phyloP scores from a whole-genome alignment of 2,329 filamentous ascomycete species.

The Epichloe aotearoae region DNA sequence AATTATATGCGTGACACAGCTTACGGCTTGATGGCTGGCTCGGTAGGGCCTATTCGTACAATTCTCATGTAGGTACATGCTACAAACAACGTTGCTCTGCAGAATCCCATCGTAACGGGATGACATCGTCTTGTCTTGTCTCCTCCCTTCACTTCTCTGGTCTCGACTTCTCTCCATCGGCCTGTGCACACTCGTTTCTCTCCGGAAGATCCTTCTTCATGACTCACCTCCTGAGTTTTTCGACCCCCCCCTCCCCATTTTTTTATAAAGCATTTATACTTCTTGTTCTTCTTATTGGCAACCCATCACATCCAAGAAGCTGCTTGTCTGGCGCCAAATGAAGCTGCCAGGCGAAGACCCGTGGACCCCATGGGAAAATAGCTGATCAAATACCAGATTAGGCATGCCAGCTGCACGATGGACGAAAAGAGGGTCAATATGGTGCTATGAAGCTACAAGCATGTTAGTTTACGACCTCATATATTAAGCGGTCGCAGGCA shows the following conservation, averaged over 20 bases:
- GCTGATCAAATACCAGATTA: conserved; percentile 89
- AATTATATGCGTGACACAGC: not conserved
- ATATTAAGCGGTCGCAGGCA: not conserved
- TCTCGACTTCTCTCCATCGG: not conserved
- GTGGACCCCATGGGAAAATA: conserved; percentile 97
- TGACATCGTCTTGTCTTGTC: not conserved
- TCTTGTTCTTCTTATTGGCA: not conserved
- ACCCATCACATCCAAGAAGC: conserved; percentile 71
- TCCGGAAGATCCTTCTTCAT: not conserved
- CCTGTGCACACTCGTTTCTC: not conserved
- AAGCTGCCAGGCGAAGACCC: conserved; percentile 73
- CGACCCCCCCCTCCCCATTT: too few species aligned
- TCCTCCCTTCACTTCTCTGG: not conserved
- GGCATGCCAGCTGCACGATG: conserved; percentile 67
- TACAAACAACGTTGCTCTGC: not conserved
- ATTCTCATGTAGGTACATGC: not conserved
- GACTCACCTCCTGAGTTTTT: not conserved
- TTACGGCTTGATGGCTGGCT: not conserved
- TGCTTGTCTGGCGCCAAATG: conserved; percentile 73
- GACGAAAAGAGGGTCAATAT: conserved; percentile 75
- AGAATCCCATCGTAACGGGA: not conserved
- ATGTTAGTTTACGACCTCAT: conserved; percentile 4
- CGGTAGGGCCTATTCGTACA: not conserved
- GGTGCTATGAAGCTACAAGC: conserved; percentile 60
- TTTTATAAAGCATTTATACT: not conserved